Evolutionary conservation across 768 basidiomycete species (phyloP), one percentile per base, ranked within the genome.

Genomic region (Tricholoma flavovirens): DNA sequence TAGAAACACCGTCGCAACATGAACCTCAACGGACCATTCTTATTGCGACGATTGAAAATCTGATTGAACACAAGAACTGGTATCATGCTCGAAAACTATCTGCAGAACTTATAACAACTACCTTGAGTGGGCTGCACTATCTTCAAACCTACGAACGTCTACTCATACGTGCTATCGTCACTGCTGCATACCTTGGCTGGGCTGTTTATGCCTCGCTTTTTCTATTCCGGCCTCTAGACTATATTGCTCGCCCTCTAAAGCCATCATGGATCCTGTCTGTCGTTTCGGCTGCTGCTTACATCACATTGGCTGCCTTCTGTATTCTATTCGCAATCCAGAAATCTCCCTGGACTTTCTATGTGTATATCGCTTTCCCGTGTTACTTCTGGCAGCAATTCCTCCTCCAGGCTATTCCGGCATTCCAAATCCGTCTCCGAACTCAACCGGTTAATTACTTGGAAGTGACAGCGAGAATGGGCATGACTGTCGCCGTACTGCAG

Each of bases 101-200:
- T 1, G 66, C 71, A 2, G 68, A 77, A 17, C 74, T 91, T 10
- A 84, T 89, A 45, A 57, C 75, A 33, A 62, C 73, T 10, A 75
- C 78, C 5, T 72, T 91, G 4, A 69, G 73, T 35, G 90, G 90
- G 0, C 69, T 91, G 30, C 82, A 84, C 29, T 93, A 93, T 64
- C 78, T 93, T 4, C 87, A 93, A 68, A 92, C 88, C 66, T 93
- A 93, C 67, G 90, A 94, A 65, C 83, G 88, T 15, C 73, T 81
- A 29, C 69, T 93, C 45, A 85, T 94, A 26, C 81, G 84, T 14
- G 71, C 64, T 2, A 83, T 93, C 59, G 90, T 92, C 51, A 79
- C 78, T 1, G 65, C 77, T 6, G 90, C 88, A 1, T 93, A 94
- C 67, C 66, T 78, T 2, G 90, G 90, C 52, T 94, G 91, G 89